Conservation (phyloP, 306 rosid species). For the Aeschynomene evenia region DNA sequence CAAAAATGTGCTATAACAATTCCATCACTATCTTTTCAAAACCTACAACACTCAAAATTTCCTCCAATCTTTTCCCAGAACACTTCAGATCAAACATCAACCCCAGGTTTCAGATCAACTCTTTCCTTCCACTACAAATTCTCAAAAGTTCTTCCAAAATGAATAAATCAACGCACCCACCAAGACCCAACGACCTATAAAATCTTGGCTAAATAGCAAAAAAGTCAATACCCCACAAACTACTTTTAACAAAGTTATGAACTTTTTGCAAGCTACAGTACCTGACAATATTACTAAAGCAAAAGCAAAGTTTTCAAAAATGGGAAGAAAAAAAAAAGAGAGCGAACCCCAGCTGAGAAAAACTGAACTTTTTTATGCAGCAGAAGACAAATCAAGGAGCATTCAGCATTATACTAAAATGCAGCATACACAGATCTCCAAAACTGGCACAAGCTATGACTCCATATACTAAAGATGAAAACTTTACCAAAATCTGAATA, state of each 20-base stretch:
- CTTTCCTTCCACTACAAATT: constrained; percentile 19
- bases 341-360: constrained; percentile 24
- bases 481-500: constrained; percentile 30
- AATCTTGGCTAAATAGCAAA: constrained; percentile 1
- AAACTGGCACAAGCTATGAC: constrained; percentile 14
- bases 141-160: neutral
- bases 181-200: constrained; percentile 25
- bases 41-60: constrained; percentile 12
- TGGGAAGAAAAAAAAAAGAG: neutral
- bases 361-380: constrained; percentile 5
- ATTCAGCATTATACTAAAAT: constrained; percentile 35
- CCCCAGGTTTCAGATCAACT: constrained; percentile 29
- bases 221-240: constrained; percentile 34
- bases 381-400: constrained; percentile 35
- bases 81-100: constrained; percentile 34
- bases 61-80: constrained; percentile 20
- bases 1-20: constrained; percentile 32
- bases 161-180: constrained; percentile 13
- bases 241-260: constrained; percentile 19
- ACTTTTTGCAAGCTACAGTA: constrained; percentile 5
- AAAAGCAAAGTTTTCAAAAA: constrained; percentile 25
- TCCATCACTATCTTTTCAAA: constrained; percentile 35
- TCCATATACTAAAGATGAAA: constrained; percentile 33
- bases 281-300: constrained; percentile 21
- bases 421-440: constrained; percentile 50